Evolutionary conservation across 2,329 filamentous ascomycete species (phyloP).

Genomic region (Cladobotryum mycophilum): DNA sequence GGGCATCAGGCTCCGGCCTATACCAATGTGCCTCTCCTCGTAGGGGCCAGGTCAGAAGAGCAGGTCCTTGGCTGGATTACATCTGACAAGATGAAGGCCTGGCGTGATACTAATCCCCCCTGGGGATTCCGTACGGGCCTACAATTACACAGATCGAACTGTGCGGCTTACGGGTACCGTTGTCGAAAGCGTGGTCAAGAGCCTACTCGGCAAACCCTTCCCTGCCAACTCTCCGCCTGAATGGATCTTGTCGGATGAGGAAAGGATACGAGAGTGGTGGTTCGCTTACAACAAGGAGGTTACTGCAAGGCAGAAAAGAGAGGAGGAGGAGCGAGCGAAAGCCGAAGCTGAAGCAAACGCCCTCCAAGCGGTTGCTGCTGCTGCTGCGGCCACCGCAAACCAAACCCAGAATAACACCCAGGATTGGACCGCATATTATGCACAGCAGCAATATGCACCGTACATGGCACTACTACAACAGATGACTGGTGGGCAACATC

Average conservation of each 20-base stretch:
- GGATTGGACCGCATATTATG: conserved; percentile 25
- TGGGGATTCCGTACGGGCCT: conserved; percentile 23
- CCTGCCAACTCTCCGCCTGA: conserved; percentile 47
- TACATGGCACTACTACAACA: conserved; percentile 39
- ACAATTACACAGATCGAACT: conserved; percentile 37
- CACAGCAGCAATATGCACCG: conserved; percentile 29
- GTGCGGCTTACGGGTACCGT: conserved; percentile 37
- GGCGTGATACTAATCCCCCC: conserved; percentile 37
- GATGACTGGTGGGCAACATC: conserved; percentile 30
- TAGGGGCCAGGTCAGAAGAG: conserved; percentile 32
- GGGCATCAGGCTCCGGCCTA: conserved; percentile 5
- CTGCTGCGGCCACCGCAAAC: conserved; percentile 11
- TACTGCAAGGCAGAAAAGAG: conserved; percentile 32
- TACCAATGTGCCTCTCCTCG: conserved; percentile 24
- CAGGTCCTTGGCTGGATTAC: conserved; percentile 37
- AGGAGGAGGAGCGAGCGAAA: conserved; percentile 32
- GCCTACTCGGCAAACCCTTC: conserved; percentile 40
- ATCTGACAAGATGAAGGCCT: conserved; percentile 39
- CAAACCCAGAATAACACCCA: conserved; percentile 13
- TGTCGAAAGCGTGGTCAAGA: conserved; percentile 37
- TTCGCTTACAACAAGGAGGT: conserved; percentile 39
- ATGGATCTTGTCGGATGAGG: conserved; percentile 42
- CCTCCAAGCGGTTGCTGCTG: conserved; percentile 18
- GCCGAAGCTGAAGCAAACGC: conserved; percentile 27
- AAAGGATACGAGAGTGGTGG: conserved; percentile 47